Evolutionary conservation across 352 stramenopile genomes (phyloP), one percentile per base, ranked within the genome.

Genomic region (Pseudoperonospora humuli): DNA sequence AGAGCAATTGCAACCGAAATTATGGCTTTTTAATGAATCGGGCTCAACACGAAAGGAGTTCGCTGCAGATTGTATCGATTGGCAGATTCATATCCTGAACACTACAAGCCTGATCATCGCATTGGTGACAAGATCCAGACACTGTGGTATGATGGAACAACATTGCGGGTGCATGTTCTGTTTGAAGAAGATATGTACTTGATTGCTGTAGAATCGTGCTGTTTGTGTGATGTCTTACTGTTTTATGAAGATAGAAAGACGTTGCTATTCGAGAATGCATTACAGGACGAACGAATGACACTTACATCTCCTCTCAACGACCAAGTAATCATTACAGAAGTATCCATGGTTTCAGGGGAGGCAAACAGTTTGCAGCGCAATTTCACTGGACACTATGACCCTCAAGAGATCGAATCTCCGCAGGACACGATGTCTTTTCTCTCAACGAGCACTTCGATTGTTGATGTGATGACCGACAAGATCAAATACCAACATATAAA

Each of bases 401-500:
- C 27, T n/a, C 14, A 42, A 6, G 43, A 50, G 11, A 39, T 20
- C 39, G 27, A 50, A 7, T 59, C 38, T 43, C 32, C 33, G 19
- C n/a, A 54, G 41, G 34, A 17, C 20, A 35, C 33, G 2, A 38
- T 54, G 17, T 15, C 10, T 15, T 43, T 43, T 45, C 2, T 54
- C 5, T 40, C 27, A 11, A 33, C 39, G 1, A 54, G 14, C 26
- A 43, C 19, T 23, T 54, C 51, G 24, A 42, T 50, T 7, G 31
- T 60, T 31, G 51, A 60, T n/a, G 6, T 36, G 28, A 11, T 5
- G 45, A 40, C 52, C 25, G 45, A 61, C 39, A 45, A 55, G 34
- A 55, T 61, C 15, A 50, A 39, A n/a, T 55, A 51, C 24, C 45
- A 55, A 28, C 25, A 40, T 31, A 50, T 19, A 33, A 55, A 39